Conservation (phyloP, 305 asterid species). For the Rubia peregrina region DNA sequence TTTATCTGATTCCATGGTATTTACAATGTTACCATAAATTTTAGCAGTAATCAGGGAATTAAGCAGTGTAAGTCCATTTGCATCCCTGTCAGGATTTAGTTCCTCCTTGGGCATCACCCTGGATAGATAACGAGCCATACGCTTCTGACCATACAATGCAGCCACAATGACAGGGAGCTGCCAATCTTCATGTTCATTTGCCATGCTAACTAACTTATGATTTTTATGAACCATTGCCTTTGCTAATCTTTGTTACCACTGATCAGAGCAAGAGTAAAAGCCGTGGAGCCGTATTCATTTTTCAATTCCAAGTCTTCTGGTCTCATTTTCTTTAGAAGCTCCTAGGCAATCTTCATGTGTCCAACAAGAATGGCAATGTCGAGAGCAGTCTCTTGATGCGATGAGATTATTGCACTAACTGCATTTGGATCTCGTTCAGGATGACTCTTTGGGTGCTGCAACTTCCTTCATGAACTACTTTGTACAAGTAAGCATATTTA, state of each 20-base stretch:
- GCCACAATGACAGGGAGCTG: conserved; percentile 39
- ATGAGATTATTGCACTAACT: conserved; percentile 26
- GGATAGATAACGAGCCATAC: conserved; percentile 27
- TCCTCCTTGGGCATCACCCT: conserved; percentile 20
- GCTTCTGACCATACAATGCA: conserved; percentile 29
- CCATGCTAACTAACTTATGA: conserved; percentile 14
- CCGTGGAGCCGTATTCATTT: conserved; percentile 31
- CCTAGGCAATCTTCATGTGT: conserved; percentile 24
- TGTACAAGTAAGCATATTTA: conserved; percentile 6
- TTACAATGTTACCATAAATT: conserved; percentile 22
- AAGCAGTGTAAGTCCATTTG: conserved; percentile 25
- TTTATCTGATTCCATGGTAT: too few species aligned
- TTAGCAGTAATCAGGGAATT: conserved; percentile 35
- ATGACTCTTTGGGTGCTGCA: background rate
- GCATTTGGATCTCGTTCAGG: conserved; percentile 6
- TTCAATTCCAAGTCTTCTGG: conserved; percentile 23
- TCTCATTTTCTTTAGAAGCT: conserved; percentile 18
- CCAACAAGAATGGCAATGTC: conserved; percentile 32
- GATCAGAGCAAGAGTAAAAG: conserved; percentile 31
- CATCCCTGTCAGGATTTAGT: conserved; percentile 19
- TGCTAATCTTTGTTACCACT: conserved; percentile 29
- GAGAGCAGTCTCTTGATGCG: conserved; percentile 32
- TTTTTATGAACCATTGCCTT: conserved; percentile 22
- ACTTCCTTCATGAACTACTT: conserved; percentile 12
- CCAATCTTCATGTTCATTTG: conserved; percentile 33